Conservation (phyloP, 345 rosid species). For the Populus deltoides region DNA sequence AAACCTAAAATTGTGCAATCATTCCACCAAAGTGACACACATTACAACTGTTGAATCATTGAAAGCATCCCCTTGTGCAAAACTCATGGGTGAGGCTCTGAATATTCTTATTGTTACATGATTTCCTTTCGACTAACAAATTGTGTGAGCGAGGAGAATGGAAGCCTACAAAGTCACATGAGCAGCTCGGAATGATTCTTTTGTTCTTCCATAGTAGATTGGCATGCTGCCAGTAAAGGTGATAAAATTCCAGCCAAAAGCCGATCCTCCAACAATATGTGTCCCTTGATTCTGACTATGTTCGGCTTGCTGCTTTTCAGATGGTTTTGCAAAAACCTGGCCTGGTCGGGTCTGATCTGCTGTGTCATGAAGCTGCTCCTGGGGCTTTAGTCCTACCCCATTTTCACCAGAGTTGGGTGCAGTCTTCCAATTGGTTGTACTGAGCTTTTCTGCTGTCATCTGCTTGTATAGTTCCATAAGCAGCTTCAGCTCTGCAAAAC, state of each 20-base stretch:
- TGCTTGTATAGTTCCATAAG: slow-evolving; percentile 54
- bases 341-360: slow-evolving; percentile 16
- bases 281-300: slow-evolving; percentile 25
- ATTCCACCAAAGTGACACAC: not conserved
- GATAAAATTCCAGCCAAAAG: slow-evolving; percentile 88
- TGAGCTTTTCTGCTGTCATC: slow-evolving; percentile 43
- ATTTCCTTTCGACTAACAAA: slow-evolving; percentile 1
- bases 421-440: slow-evolving; percentile 26
- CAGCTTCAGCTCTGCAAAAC: slow-evolving; percentile 57
- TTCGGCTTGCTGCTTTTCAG: slow-evolving; percentile 38
- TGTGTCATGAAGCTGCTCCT: slow-evolving; percentile 14
- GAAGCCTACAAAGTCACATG: slow-evolving; percentile 24
- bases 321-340: slow-evolving; percentile 16
- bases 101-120: not conserved
- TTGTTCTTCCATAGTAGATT: slow-evolving; percentile 62
- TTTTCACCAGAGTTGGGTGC: slow-evolving; percentile 36
- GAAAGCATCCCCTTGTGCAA: not conserved
- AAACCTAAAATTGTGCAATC: not conserved
- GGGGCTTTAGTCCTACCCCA: slow-evolving; percentile 27
- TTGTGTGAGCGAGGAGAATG: not conserved
- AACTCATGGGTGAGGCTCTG: not conserved
- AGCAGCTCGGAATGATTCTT: slow-evolving; percentile 61
- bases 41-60: not conserved
- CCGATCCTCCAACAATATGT: slow-evolving; percentile 71
- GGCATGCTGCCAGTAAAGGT: slow-evolving; percentile 50